Evolutionary conservation across 163 green algal genomes (phyloP).

Genomic region (Trebouxia gelatinosa): DNA sequence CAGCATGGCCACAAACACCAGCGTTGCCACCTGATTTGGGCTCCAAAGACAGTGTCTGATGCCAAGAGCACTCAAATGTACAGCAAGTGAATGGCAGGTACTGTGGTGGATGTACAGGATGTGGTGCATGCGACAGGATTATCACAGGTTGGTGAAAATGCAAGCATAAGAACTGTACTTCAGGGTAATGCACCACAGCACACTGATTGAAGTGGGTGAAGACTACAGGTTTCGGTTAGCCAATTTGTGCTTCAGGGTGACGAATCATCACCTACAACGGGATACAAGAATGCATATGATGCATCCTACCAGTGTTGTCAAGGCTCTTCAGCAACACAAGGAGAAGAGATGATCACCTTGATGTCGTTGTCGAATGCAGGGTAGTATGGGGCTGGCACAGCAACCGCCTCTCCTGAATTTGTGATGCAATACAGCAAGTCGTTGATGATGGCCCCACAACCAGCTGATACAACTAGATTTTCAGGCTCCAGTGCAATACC

Average conservation of each 20-base stretch:
- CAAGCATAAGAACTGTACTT: too few relatives aligned
- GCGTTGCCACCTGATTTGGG: too few relatives aligned
- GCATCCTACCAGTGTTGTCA: not conserved
- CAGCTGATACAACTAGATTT: slow-evolving; percentile 53
- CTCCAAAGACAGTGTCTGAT: not conserved
- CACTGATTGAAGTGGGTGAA: too few relatives aligned
- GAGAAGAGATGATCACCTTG: slow-evolving; percentile 31
- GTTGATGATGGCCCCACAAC: slow-evolving; percentile 69
- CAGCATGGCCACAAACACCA: too few relatives aligned
- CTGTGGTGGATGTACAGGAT: not conserved
- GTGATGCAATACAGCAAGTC: slow-evolving; percentile 63
- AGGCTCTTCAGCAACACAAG: not conserved
- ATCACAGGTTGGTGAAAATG: too few relatives aligned
- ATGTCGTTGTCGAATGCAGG: slow-evolving; percentile 93
- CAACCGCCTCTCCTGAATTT: slow-evolving; percentile 58
- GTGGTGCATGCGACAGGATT: too few relatives aligned
- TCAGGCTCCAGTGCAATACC: slow-evolving; percentile 55
- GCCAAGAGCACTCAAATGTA: not conserved
- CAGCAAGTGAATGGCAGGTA: not conserved
- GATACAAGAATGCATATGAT: not conserved
- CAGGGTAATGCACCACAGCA: too few relatives aligned
- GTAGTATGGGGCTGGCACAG: slow-evolving; percentile 92
- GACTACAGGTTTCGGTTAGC: too few relatives aligned
- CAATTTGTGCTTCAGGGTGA: not conserved
- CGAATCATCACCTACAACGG: not conserved